These are phyloP conservation scores for Scedosporium aurantiacum DNA, from an alignment of 2,329 filamentous ascomycete species.

Conservation along the genomic window DNA sequence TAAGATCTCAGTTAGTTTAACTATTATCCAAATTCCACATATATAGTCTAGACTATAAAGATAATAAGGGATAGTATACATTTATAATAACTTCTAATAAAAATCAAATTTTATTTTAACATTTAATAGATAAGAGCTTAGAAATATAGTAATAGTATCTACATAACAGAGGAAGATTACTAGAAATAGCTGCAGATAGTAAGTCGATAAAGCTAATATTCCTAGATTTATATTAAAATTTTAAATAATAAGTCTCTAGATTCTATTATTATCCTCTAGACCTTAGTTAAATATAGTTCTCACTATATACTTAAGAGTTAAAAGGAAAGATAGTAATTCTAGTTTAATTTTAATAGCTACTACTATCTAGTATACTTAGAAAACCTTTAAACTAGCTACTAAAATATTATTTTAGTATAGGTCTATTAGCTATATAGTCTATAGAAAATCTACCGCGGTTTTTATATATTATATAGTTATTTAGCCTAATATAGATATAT, in stretches of 20 bases:
- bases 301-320: neutral
- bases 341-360: neutral
- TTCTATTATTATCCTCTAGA: neutral
- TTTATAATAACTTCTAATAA: too few species aligned
- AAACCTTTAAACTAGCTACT: neutral
- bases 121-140: too few species aligned
- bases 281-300: neutral
- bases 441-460: neutral
- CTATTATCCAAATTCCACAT: neutral
- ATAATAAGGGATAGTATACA: too few species aligned
- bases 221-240: too few species aligned
- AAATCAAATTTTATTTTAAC: too few species aligned
- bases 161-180: neutral
- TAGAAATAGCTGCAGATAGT: neutral
- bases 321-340: neutral
- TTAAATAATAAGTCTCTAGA: neutral
- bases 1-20: neutral
- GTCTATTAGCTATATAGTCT: neutral
- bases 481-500: neutral
- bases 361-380: neutral
- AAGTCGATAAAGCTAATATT: neutral
- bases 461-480: neutral
- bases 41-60: neutral
- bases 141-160: too few species aligned
- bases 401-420: neutral